These are phyloP conservation scores for Talaromyces piceae DNA, from an alignment of 2,329 filamentous ascomycete species.

Conservation along the genomic window DNA sequence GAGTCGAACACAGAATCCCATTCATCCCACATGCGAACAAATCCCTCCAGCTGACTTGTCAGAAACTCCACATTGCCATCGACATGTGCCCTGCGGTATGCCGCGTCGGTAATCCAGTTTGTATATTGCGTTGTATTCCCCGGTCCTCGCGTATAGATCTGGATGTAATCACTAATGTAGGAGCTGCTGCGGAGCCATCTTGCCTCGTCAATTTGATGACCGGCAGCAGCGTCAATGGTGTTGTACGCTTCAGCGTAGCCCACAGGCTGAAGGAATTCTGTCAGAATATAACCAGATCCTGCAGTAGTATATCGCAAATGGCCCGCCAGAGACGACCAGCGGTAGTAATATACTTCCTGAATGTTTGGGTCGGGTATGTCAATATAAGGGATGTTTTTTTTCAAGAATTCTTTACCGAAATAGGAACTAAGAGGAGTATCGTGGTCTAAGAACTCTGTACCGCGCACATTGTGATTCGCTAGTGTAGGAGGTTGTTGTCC, in stretches of 20 bases:
- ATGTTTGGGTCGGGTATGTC: neutral
- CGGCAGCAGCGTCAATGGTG: neutral
- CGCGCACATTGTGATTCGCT: neutral
- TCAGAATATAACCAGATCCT: neutral
- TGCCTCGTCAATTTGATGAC: neutral
- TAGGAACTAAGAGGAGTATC: neutral
- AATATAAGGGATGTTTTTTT: neutral
- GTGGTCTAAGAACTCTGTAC: neutral
- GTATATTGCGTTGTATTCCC: neutral
- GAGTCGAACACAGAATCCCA: neutral
- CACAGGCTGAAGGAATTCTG: neutral
- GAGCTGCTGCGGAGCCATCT: neutral
- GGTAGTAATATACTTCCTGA: neutral
- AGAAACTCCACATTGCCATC: neutral
- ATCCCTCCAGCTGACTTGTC: neutral
- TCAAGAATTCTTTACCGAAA: neutral
- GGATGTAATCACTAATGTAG: neutral
- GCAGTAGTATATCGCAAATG: neutral
- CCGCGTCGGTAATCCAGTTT: neutral
- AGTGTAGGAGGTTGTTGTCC: neutral
- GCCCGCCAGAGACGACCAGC: neutral
- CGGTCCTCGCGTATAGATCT: neutral
- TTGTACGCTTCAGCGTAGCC: neutral
- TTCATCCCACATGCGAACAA: conserved; percentile 1
- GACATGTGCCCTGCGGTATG: neutral